These are phyloP conservation scores for Hypoxylon sp. DNA, from an alignment of 2,329 filamentous ascomycete species.

Conservation along the genomic window DNA sequence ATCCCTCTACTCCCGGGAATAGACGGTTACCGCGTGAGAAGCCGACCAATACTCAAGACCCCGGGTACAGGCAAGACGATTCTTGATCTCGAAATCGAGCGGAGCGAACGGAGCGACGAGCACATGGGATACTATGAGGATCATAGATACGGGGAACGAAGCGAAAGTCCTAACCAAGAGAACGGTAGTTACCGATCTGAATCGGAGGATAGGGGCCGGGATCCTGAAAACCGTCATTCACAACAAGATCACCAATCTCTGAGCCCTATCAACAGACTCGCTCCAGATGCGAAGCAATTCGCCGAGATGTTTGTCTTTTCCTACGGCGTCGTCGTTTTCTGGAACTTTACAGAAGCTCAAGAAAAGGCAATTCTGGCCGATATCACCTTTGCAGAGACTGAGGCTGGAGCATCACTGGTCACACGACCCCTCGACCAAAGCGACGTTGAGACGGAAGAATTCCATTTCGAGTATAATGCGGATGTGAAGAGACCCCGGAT, in stretches of 20 bases:
- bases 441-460: constrained; percentile 97
- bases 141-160: constrained; percentile 69
- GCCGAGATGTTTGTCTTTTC: constrained; percentile 98
- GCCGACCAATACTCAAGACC: constrained; percentile 91
- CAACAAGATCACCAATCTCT: constrained; percentile 57
- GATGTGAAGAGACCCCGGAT: constrained; percentile 89
- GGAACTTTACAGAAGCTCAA: constrained; percentile 97
- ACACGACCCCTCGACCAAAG: constrained; percentile 85
- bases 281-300: constrained; percentile 81
- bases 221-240: constrained; percentile 52
- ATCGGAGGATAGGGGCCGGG: constrained; percentile 41
- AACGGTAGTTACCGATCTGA: constrained; percentile 44
- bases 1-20: constrained; percentile 86
- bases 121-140: constrained; percentile 92
- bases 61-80: constrained; percentile 91
- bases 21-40: constrained; percentile 89
- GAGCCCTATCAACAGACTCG: constrained; percentile 71
- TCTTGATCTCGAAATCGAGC: constrained; percentile 94
- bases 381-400: constrained; percentile 85
- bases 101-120: constrained; percentile 89
- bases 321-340: constrained; percentile 97
- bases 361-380: constrained; percentile 98
- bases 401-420: constrained; percentile 76
- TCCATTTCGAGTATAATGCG: constrained; percentile 96
- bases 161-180: constrained; percentile 48